Percentiles rank a stretch among this genome's conserved stretches.
Evolutionary conservation across 2,329 filamentous ascomycete species (phyloP).

Genomic region (Stagonosporopsis rhizophila): DNA sequence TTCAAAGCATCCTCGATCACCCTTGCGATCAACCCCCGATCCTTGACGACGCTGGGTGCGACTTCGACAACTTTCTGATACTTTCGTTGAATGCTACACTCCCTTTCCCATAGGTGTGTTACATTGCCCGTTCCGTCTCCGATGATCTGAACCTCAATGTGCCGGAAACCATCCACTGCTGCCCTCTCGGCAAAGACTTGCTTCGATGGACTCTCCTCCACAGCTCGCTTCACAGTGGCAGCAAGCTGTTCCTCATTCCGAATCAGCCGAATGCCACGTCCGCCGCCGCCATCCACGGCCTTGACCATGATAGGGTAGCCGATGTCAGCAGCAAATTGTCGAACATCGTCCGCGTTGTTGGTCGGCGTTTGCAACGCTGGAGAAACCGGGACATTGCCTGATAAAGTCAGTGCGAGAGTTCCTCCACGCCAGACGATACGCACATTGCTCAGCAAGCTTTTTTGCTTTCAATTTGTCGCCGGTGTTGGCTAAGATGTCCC

Average conservation of each 20-base stretch:
- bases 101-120: constrained; percentile 65
- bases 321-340: constrained; percentile 64
- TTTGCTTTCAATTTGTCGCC: constrained; percentile 65
- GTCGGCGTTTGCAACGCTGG: constrained; percentile 58
- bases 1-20: constrained; percentile 63
- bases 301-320: constrained; percentile 68
- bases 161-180: constrained; percentile 66
- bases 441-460: constrained; percentile 58
- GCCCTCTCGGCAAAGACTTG: constrained; percentile 68
- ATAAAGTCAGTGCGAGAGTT: background rate
- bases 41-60: constrained; percentile 60
- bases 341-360: constrained; percentile 51
- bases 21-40: constrained; percentile 56
- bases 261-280: constrained; percentile 66
- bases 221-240: constrained; percentile 57
- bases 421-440: background rate
- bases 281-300: constrained; percentile 69
- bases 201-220: constrained; percentile 65
- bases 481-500: constrained; percentile 63
- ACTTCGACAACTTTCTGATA: constrained; percentile 69
- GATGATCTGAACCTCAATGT: constrained; percentile 68
- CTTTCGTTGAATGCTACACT: constrained; percentile 66
- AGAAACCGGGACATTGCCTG: constrained; percentile 58
- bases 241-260: constrained; percentile 53
- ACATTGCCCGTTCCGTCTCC: constrained; percentile 62